Conservation (phyloP, 2,329 filamentous ascomycete species). For the Pseudocercospora macadamiae region DNA sequence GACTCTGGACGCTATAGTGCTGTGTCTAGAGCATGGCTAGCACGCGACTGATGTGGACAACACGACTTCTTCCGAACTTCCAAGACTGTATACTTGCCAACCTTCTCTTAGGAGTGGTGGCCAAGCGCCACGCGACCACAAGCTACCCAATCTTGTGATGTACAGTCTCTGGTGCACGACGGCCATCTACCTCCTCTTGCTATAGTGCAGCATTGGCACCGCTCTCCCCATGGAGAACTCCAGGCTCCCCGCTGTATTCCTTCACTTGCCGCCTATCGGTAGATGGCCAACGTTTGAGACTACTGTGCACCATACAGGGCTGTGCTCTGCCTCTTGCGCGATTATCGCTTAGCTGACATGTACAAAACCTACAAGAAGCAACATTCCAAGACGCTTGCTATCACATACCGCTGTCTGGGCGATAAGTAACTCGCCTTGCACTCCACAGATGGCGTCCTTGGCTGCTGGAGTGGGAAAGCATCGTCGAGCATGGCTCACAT, state of each 20-base stretch:
- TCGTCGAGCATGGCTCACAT: conserved; percentile 10
- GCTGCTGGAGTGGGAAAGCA: conserved; percentile 8
- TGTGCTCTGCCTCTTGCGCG: not conserved
- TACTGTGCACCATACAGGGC: conserved; percentile 11
- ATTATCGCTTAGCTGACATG: not conserved
- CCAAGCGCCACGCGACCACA: conserved; percentile 7
- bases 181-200: conserved; percentile 5
- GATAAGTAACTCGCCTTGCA: conserved; percentile 11
- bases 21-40: not conserved
- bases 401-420: conserved; percentile 15
- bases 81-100: conserved; percentile 13
- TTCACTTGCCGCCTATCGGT: not conserved
- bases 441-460: conserved; percentile 16
- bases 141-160: conserved; percentile 1
- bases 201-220: conserved; percentile 7
- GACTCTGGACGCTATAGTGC: not conserved
- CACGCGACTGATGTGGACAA: conserved; percentile 7
- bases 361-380: conserved; percentile 8
- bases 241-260: not conserved
- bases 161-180: not conserved
- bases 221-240: conserved; percentile 11
- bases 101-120: conserved; percentile 10
- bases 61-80: conserved; percentile 12
- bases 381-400: conserved; percentile 16
- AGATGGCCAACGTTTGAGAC: not conserved